Evolutionary conservation across 331 rosid genomes (phyloP).

Genomic region (Ulmus americana): DNA sequence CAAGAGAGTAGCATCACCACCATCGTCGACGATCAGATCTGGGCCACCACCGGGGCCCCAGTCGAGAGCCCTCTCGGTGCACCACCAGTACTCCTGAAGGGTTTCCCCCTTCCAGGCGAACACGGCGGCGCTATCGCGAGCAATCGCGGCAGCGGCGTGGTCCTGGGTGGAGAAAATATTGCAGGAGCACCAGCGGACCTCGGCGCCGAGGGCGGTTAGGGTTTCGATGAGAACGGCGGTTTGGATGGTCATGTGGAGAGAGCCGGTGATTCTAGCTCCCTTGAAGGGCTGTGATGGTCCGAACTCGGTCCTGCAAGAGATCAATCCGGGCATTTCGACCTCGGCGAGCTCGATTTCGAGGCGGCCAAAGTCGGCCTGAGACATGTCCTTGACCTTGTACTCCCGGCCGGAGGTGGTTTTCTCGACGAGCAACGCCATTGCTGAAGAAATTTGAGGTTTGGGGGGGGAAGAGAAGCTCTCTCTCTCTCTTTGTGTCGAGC

Average conservation of each 20-base stretch:
- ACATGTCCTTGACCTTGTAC: conserved; percentile 87
- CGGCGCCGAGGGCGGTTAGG: conserved; percentile 87
- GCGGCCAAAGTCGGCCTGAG: conserved; percentile 83
- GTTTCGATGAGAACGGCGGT: conserved; percentile 94
- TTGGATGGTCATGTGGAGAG: conserved; percentile 95
- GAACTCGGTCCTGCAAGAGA: conserved; percentile 53
- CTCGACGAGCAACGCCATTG: conserved; percentile 66
- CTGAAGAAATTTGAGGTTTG: background rate
- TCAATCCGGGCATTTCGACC: conserved; percentile 90
- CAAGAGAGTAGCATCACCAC: conserved; percentile 72
- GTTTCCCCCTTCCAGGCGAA: conserved; percentile 99
- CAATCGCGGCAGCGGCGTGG: conserved; percentile 91
- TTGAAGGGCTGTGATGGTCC: conserved; percentile 79
- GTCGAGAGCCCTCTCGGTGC: conserved; percentile 81
- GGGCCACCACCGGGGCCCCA: conserved; percentile 93
- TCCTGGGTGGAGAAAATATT: conserved; percentile 95
- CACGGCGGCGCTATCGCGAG: conserved; percentile 78
- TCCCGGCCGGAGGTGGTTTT: conserved; percentile 68
- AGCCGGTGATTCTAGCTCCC: conserved; percentile 79
- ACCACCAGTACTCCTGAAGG: conserved; percentile 97
- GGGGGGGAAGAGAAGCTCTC: background rate
- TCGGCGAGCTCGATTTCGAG: conserved; percentile 83
- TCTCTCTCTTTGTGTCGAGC: background rate
- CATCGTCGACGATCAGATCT: conserved; percentile 87
- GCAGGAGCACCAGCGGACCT: conserved; percentile 92